Evolutionary conservation across 495 filamentous ascomycete genomes (phyloP), one percentile per base, ranked within the genome.

Genomic region (Neurospora sp.): DNA sequence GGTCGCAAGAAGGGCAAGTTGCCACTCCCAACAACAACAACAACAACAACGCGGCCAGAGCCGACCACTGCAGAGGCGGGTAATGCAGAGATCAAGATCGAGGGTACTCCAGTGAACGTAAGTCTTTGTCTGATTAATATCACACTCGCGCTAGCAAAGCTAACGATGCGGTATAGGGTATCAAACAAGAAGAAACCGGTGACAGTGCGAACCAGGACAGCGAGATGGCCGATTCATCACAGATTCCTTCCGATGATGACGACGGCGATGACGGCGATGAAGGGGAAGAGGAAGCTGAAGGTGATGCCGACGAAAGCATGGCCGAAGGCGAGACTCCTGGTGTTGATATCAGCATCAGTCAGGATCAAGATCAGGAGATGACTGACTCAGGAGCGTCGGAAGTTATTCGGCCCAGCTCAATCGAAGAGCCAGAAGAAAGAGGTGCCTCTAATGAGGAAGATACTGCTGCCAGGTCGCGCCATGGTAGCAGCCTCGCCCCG

Each of bases 1-100:
- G 90, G 91, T 12, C 84, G 90, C 40, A 91, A 89, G 82, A 91
- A 90, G 85, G 91, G 89, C 81, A 87, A 82, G 77, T 37, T 84
- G 79, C 89, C 76, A 18, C n/a, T 77, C 69, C 75, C 75, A 8
- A 27, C 74, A n/a, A 46, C 71, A 22, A 72, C 75, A 27, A 27
- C 27, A 27, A 27, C 74, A n/a, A 46, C 71, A 22, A 72, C 75
- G 37, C 69, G 73, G 27, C 74, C 68, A 77, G 83, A 69, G 84
- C 83, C 41, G 83, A 83, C 69, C 78, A 69, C 44, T 27, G 48
- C 71, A 38, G 68, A 40, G 8, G 73, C 40, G 16, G 74, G 40
- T 22, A 53, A 41, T 14, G 2, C 69, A 20, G 27, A 68, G 3
- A 35, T 68, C 27, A 78, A 85, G 40, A 76, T 76, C 0, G 84